phyloP scores from a whole-genome alignment of 306 rosid genomes.

The Cicer cuneatum region DNA sequence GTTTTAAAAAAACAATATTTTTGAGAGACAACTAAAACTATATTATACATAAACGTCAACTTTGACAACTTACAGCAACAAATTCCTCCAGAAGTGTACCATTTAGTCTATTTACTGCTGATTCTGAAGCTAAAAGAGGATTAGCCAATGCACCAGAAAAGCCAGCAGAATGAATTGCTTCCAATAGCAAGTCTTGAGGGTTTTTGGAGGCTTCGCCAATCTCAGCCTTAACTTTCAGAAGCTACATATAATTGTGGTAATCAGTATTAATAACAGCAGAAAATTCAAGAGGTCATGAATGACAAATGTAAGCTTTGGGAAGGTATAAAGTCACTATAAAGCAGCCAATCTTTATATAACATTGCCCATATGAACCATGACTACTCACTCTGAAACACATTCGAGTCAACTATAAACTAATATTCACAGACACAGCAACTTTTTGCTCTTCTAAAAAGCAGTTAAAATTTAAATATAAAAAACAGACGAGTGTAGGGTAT shows the following conservation, averaged over 20 bases:
- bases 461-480: slow-evolving; percentile 22
- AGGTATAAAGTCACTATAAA: slow-evolving; percentile 5
- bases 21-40: slow-evolving; percentile 10
- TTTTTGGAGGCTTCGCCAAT: slow-evolving; percentile 78
- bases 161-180: slow-evolving; percentile 87
- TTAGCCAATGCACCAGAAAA: slow-evolving; percentile 89
- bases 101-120: slow-evolving; percentile 65
- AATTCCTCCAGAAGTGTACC: slow-evolving; percentile 77
- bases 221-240: slow-evolving; percentile 76
- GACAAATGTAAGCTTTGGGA: slow-evolving; percentile 25
- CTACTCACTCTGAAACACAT: slow-evolving; percentile 9
- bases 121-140: slow-evolving; percentile 81
- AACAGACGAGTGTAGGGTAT: not conserved
- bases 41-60: slow-evolving; percentile 13
- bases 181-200: slow-evolving; percentile 85
- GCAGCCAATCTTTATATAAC: slow-evolving; percentile 12
- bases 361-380: slow-evolving; percentile 25
- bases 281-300: slow-evolving; percentile 18
- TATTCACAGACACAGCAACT: slow-evolving; percentile 24
- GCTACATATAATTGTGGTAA: slow-evolving; percentile 52
- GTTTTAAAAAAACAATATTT: slow-evolving; percentile 18
- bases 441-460: slow-evolving; percentile 25
- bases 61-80: slow-evolving; percentile 75
- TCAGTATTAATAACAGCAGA: slow-evolving; percentile 34
- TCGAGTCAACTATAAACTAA: slow-evolving; percentile 15